Percentiles rank a stretch among this genome's conserved stretches.
phyloP scores from a whole-genome alignment of 805 yeast species.

The Metschnikowia colocasiae region DNA sequence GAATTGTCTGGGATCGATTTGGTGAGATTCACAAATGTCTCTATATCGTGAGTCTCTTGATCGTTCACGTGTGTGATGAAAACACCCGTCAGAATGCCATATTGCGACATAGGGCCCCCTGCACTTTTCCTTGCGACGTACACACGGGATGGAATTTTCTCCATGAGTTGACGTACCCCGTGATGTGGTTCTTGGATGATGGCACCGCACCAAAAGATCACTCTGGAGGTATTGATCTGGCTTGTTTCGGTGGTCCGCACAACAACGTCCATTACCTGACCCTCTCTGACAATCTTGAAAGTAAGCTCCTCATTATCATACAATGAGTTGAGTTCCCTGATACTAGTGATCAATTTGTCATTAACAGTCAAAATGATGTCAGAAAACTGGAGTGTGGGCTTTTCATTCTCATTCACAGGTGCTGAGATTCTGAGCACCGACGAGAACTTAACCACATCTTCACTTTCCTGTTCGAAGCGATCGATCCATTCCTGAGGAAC shows the following conservation, averaged over 20 bases:
- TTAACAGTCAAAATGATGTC: slow-evolving; percentile 75
- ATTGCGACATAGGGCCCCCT: slow-evolving; percentile 86
- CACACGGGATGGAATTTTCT: slow-evolving; percentile 74
- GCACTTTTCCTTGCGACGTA: slow-evolving; percentile 70
- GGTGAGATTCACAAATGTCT: slow-evolving; percentile 63
- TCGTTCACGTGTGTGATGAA: slow-evolving; percentile 91
- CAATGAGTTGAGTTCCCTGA: slow-evolving; percentile 60
- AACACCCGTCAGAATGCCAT: slow-evolving; percentile 71
- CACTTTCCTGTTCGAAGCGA: slow-evolving; percentile 57
- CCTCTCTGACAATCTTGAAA: slow-evolving; percentile 70
- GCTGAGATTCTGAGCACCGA: slow-evolving; percentile 66
- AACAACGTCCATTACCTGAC: slow-evolving; percentile 53
- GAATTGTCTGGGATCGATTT: slow-evolving; percentile 70
- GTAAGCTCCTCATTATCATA: slow-evolving; percentile 40
- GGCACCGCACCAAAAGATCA: slow-evolving; percentile 82
- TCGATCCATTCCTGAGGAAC: slow-evolving; percentile 82
- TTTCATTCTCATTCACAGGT: slow-evolving; percentile 28
- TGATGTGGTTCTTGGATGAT: slow-evolving; percentile 86
- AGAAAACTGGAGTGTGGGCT: slow-evolving; percentile 51
- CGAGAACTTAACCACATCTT: slow-evolving; percentile 69
- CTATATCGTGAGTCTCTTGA: slow-evolving; percentile 62
- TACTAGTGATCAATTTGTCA: slow-evolving; percentile 58
- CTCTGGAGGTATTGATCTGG: slow-evolving; percentile 56
- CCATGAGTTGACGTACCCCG: slow-evolving; percentile 82
- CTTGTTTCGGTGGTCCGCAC: slow-evolving; percentile 65